Evolutionary conservation across 1,139 yeast genomes (phyloP), one percentile per base, ranked within the genome.

Genomic region (Zygoascus hellenicus): DNA sequence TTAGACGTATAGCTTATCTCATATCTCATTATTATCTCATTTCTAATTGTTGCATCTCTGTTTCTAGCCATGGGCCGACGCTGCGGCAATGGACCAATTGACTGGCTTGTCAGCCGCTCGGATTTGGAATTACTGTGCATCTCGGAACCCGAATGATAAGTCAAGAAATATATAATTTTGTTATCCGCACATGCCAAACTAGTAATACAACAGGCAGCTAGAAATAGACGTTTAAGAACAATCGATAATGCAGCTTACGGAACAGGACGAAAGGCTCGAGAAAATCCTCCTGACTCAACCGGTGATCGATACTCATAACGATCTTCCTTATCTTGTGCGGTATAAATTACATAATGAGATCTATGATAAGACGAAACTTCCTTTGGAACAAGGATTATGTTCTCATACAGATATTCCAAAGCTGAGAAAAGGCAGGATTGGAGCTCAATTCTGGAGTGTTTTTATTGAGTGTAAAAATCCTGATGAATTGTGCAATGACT

Each of bases 361-460:
- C 41, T 41, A 52, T 19, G 45, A 44, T 16, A 43, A 43, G 36
- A 37, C 31, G 9, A 29, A 42, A 29, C 47, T 53, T 32, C 43
- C 46, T 5, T 47, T 53, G 14, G 46, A 49, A 38, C 46, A 48
- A 6, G 38, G 47, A 7, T 42, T 53, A 16, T 38, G 42, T 29
- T 52, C 54, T 9, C 51, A 47, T 36, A 53, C 55, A 3, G 56
- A 53, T 37, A 48, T 53, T 28, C 48, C 48, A 3, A 46, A 47
- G 26, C 40, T 53, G 17, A 35, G 46, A n/a, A 45, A 52, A 43
- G 56, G 56, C 11, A 39, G 52, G 13, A 17, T 52, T 9, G 56
- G 56, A 4, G 52, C 48, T 13, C 56, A 53, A 41, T 53, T 53
- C 42, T 53, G 53, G 50, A 45, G 49, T 9, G 53, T 52, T 5